Evolutionary conservation across 305 asterid species (phyloP).

Genomic region (Euphrasia arctica): DNA sequence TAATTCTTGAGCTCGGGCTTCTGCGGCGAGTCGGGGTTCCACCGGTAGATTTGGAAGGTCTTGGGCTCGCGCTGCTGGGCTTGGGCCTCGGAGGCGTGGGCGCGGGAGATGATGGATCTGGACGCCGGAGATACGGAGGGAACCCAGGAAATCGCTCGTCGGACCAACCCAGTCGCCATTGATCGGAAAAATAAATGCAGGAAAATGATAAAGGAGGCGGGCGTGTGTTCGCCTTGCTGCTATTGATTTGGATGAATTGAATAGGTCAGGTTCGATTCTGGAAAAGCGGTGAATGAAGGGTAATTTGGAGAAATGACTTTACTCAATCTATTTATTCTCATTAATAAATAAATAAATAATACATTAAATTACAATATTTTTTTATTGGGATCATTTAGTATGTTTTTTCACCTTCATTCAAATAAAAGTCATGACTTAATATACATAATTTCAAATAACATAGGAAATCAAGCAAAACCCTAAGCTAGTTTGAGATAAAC

Average conservation of each 20-base stretch:
- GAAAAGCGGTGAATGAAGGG: constrained; percentile 29
- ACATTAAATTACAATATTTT: no score
- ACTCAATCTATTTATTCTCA: no score
- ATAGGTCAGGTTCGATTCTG: no score
- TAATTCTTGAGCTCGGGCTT: constrained; percentile 52
- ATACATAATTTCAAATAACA: no score
- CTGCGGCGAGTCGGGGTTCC: constrained; percentile 51
- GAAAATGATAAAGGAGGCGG: background rate
- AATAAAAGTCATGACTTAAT: no score
- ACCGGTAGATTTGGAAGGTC: constrained; percentile 89
- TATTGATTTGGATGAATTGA: background rate
- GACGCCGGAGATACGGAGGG: constrained; percentile 39
- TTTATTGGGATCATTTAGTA: no score
- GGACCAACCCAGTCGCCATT: constrained; percentile 45
- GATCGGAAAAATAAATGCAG: constrained; percentile 11
- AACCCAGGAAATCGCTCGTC: constrained; percentile 42
- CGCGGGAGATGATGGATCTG: constrained; percentile 29
- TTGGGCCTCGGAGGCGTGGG: constrained; percentile 61
- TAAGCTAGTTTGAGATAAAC: constrained; percentile 10
- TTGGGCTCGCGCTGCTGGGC: constrained; percentile 50
- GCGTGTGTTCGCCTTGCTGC: constrained; percentile 27
- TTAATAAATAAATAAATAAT: no score
- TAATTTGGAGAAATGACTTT: constrained; percentile 21
- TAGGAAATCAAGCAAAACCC: no score
- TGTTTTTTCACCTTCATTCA: no score